Evolutionary conservation across 495 filamentous ascomycete genomes (phyloP), one percentile per base, ranked within the genome.

Genomic region (Penicillium fimorum): DNA sequence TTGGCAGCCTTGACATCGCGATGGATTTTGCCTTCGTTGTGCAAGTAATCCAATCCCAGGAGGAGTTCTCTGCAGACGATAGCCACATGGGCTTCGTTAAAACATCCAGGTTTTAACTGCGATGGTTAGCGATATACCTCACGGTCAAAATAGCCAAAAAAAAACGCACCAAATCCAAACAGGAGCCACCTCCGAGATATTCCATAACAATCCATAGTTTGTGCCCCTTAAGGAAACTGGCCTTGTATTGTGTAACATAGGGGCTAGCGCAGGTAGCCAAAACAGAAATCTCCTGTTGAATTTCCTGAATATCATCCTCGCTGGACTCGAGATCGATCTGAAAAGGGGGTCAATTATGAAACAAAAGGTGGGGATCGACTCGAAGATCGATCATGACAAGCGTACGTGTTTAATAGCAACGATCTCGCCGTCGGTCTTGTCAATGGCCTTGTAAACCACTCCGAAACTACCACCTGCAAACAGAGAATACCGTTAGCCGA

Each of bases 191-290:
- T 0, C 92, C 92, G 32, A 96, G 79, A 66, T 88, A 98, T 74
- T 98, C 94, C 94, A 98, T 98, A 47, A 98, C 91, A 65, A 98
- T 98, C 94, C 94, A 98, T 73, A 98, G 75, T 72, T 98, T 96
- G 62, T 90, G 88, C 29, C 94, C 94, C 62, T 91, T 87, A 18
- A 97, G 78, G 70, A 96, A 98, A 68, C 91, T 96, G 17, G 91
- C 89, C 72, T 91, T 93, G 80, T 98, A 98, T 64, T 96, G 90
- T 30, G 94, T 96, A 66, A 98, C 93, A 68, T 86, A 96, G 29
- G 86, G 87, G 65, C 91, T 96, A 53, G 89, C 85, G 75, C 95
- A 96, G 57, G 94, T 96, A 69, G 91, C 91, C 56, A 98, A 82
- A 30, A 97, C 91, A 25, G 91, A 88, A 64, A 98, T 98, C 72